These are phyloP conservation scores for Anisodus acutangulus DNA, from an alignment of 257 asterid genomes.

Conservation along the genomic window DNA sequence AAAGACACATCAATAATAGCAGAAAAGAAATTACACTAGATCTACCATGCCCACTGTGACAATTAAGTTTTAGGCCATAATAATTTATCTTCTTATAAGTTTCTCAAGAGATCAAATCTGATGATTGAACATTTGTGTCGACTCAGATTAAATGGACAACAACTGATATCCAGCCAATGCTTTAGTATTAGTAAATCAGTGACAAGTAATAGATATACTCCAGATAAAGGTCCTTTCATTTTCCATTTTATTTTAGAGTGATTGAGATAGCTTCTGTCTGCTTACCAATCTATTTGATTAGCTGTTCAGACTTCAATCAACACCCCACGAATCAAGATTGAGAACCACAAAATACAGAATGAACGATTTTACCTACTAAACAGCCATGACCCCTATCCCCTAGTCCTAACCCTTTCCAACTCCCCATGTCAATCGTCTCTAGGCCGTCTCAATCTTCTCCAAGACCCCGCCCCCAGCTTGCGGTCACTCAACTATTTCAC, in stretches of 20 bases:
- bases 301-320: background rate
- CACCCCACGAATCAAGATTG: background rate
- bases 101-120: background rate
- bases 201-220: background rate
- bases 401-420: background rate
- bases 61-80: background rate
- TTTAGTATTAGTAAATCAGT: background rate
- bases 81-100: background rate
- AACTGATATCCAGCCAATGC: background rate
- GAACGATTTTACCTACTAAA: background rate
- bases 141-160: background rate
- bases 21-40: background rate
- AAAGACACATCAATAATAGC: background rate
- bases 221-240: constrained; percentile 2
- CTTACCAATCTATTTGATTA: background rate
- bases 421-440: background rate
- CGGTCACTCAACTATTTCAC: too few species aligned
- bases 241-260: background rate
- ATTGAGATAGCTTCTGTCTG: background rate
- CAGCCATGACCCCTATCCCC: background rate
- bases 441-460: background rate
- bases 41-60: background rate
- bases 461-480: background rate
- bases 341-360: background rate
- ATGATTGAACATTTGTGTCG: background rate